phyloP scores from a whole-genome alignment of 352 stramenopile genomes.

The Pythium myriotylum region DNA sequence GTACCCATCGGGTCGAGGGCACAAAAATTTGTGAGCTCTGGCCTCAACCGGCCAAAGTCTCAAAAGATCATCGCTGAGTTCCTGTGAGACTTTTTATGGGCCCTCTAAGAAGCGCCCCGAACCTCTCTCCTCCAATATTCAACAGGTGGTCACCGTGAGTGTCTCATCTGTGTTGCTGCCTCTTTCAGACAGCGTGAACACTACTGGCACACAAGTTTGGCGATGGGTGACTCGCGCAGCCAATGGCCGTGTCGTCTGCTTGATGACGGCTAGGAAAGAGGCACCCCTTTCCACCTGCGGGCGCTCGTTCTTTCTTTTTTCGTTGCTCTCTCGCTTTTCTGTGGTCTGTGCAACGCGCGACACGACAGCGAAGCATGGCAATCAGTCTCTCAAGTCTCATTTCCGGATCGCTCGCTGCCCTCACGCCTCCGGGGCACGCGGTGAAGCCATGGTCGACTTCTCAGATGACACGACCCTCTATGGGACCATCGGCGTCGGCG shows the following conservation, averaged over 20 bases:
- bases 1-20: too few relatives aligned
- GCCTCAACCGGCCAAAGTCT: too few relatives aligned
- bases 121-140: not conserved
- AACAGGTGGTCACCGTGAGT: not conserved
- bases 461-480: slow-evolving; percentile 21
- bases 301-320: too few relatives aligned
- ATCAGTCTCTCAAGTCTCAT: slow-evolving; percentile 1
- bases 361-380: not conserved
- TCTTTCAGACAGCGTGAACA: not conserved
- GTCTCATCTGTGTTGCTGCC: slow-evolving; percentile 2
- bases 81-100: not conserved
- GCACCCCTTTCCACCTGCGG: too few relatives aligned
- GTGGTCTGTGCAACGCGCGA: too few relatives aligned
- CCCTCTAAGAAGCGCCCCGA: not conserved
- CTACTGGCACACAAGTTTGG: not conserved
- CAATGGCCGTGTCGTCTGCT: not conserved
- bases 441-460: slow-evolving; percentile 14
- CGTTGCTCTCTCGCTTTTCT: too few relatives aligned
- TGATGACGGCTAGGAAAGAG: too few relatives aligned
- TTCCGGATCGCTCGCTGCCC: not conserved
- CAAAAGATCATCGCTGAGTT: not conserved
- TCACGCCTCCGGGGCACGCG: not conserved
- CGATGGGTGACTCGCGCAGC: not conserved
- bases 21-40: too few relatives aligned
- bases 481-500: slow-evolving; percentile 8